Conservation (phyloP, 169 alveolate genomes). For the Eimeria sp. region DNA sequence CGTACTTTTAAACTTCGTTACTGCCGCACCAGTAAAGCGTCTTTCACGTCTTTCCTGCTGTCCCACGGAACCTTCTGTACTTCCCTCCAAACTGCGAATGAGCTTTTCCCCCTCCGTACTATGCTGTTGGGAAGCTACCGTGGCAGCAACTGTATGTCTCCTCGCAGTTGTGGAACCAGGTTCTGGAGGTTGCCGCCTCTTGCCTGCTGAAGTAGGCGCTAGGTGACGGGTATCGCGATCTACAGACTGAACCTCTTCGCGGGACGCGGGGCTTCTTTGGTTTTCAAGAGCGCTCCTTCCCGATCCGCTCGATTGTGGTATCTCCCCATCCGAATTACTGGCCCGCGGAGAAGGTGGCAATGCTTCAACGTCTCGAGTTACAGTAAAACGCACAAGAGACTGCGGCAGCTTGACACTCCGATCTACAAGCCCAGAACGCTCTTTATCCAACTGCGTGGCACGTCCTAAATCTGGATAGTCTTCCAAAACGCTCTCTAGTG, state of each 20-base stretch:
- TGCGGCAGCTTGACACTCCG: constrained; percentile 6
- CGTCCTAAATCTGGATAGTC: neutral
- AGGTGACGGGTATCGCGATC: neutral
- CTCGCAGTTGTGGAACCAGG: neutral
- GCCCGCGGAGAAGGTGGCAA: constrained; percentile 53
- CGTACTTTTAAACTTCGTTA: constrained; percentile 4
- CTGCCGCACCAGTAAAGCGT: neutral
- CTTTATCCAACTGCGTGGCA: neutral
- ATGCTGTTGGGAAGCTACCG: neutral
- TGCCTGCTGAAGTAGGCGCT: neutral
- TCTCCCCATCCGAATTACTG: constrained; percentile 26
- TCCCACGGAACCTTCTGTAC: neutral
- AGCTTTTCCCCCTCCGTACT: constrained; percentile 1
- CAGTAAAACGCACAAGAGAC: constrained; percentile 1
- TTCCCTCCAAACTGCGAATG: neutral
- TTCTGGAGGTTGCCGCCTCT: constrained; percentile 1
- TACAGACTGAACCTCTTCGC: neutral
- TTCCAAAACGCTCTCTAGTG: neutral
- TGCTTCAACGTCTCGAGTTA: constrained; percentile 13
- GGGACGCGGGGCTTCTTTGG: neutral
- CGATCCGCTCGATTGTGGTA: neutral
- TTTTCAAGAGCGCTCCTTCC: neutral
- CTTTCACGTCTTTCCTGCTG: constrained; percentile 37
- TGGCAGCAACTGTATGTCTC: constrained; percentile 34
- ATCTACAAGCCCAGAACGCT: neutral